Evolutionary conservation across 129 eudicot species (phyloP).

Genomic region (Calendula officinalis): DNA sequence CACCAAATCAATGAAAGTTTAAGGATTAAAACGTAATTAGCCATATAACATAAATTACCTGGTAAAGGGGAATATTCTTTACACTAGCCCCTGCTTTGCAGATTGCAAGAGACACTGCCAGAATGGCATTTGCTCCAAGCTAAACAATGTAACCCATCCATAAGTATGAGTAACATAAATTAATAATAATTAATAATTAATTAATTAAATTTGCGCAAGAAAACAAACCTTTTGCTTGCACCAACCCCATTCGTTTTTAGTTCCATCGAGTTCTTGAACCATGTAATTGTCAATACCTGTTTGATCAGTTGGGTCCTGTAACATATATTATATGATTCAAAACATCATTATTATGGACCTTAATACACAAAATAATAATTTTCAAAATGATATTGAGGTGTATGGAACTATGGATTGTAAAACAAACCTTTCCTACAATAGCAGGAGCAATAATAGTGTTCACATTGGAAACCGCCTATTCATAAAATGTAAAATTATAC

Average conservation of each 20-base stretch:
- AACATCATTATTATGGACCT: constrained; percentile 3
- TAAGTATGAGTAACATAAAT: constrained; percentile 5
- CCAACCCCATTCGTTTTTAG: constrained; percentile 99
- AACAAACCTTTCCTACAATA: constrained; percentile 85
- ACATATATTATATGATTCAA: background rate
- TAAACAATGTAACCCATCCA: constrained; percentile 23
- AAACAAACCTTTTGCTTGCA: constrained; percentile 87
- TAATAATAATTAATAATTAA: too few species aligned
- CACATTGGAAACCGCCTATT: constrained; percentile 80
- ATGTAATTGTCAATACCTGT: constrained; percentile 83
- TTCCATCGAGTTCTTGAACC: constrained; percentile 95
- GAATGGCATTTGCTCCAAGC: constrained; percentile 97
- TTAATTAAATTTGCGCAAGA: background rate
- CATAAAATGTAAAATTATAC: constrained; percentile 14
- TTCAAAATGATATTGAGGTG: constrained; percentile 2
- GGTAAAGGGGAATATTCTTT: constrained; percentile 77
- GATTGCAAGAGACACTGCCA: constrained; percentile 95
- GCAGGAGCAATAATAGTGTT: constrained; percentile 85
- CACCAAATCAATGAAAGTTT: too few species aligned
- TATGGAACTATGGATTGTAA: constrained; percentile 12
- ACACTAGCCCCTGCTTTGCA: constrained; percentile 98
- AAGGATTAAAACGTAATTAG: too few species aligned
- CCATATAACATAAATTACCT: constrained; percentile 42
- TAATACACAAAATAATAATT: background rate
- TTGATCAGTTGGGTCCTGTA: constrained; percentile 88